Conservation (phyloP, 2,329 filamentous ascomycete genomes). For the Didymella pomorum region DNA sequence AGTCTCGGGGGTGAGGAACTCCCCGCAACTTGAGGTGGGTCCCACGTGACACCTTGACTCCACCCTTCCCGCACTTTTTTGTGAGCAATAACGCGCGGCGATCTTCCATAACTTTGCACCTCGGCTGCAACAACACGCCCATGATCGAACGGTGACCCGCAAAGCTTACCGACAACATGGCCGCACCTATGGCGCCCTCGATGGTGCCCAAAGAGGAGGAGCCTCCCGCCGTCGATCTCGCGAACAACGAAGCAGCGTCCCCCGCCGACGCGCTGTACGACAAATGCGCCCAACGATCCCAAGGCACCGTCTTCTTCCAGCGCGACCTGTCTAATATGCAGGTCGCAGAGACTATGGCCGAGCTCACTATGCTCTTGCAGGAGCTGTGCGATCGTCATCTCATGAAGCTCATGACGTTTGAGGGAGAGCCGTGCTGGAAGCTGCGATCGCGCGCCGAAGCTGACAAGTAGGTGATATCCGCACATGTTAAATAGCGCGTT, state of each 20-base stretch:
- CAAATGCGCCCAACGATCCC: conserved; percentile 45
- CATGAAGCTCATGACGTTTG: conserved; percentile 50
- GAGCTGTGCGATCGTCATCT: conserved; percentile 47
- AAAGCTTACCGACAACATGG: conserved; percentile 28
- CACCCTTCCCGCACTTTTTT: conserved; percentile 18
- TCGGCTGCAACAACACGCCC: conserved; percentile 20
- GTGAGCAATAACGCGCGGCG: conserved; percentile 5
- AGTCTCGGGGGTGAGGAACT: conserved; percentile 12
- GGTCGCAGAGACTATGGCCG: conserved; percentile 44
- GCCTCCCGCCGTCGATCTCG: conserved; percentile 13
- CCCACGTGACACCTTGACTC: conserved; percentile 8
- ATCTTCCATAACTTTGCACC: conserved; percentile 12
- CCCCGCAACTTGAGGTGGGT: conserved; percentile 9
- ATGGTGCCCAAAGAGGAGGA: conserved; percentile 34
- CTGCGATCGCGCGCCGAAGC: conserved; percentile 46
- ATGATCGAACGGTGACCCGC: conserved; percentile 35
- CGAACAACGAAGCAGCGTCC: conserved; percentile 23
- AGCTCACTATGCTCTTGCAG: conserved; percentile 44
- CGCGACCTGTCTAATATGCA: conserved; percentile 50
- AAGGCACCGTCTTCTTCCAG: conserved; percentile 52
- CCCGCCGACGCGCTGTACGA: conserved; percentile 49
- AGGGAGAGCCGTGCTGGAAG: conserved; percentile 50
- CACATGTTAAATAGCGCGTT: neutral
- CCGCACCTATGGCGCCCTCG: conserved; percentile 30
- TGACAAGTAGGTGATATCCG: conserved; percentile 41